These are phyloP conservation scores for Flammula alnicola DNA, from an alignment of 1,284 basidiomycete genomes.

Conservation along the genomic window DNA sequence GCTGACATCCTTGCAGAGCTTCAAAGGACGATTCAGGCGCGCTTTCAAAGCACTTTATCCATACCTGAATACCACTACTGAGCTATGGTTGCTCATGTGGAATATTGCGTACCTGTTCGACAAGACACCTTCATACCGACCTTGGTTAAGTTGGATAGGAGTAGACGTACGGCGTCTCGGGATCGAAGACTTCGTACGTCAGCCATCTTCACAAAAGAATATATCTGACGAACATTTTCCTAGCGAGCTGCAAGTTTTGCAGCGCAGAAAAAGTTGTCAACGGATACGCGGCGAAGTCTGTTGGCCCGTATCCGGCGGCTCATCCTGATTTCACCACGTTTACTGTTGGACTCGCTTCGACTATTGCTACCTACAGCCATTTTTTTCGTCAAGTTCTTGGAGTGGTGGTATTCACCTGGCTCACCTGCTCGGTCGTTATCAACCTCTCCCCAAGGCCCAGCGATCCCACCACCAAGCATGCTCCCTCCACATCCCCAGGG, in stretches of 20 bases:
- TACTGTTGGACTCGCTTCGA: slow-evolving; percentile 77
- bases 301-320: slow-evolving; percentile 48
- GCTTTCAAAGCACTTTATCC: slow-evolving; percentile 81
- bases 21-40: slow-evolving; percentile 54
- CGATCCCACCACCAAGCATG: slow-evolving; percentile 76
- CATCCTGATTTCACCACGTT: slow-evolving; percentile 57
- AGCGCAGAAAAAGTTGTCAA: slow-evolving; percentile 37
- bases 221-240: slow-evolving; percentile 15
- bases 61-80: slow-evolving; percentile 77
- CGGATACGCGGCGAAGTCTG: slow-evolving; percentile 40
- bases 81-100: slow-evolving; percentile 82
- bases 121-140: slow-evolving; percentile 85
- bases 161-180: slow-evolving; percentile 82
- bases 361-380: slow-evolving; percentile 90
- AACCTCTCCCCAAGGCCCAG: slow-evolving; percentile 63
- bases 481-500: slow-evolving; percentile 75
- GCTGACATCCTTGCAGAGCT: slow-evolving; percentile 34
- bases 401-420: slow-evolving; percentile 99
- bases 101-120: slow-evolving; percentile 94
- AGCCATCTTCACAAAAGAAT: slow-evolving; percentile 1
- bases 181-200: slow-evolving; percentile 72
- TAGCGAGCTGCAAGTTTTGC: slow-evolving; percentile 48
- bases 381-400: slow-evolving; percentile 96
- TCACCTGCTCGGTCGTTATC: slow-evolving; percentile 81
- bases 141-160: slow-evolving; percentile 88